Base-by-base conservation (phyloP, 2,329 filamentous ascomycete species). In the Colletotrichum caudatum region DNA sequence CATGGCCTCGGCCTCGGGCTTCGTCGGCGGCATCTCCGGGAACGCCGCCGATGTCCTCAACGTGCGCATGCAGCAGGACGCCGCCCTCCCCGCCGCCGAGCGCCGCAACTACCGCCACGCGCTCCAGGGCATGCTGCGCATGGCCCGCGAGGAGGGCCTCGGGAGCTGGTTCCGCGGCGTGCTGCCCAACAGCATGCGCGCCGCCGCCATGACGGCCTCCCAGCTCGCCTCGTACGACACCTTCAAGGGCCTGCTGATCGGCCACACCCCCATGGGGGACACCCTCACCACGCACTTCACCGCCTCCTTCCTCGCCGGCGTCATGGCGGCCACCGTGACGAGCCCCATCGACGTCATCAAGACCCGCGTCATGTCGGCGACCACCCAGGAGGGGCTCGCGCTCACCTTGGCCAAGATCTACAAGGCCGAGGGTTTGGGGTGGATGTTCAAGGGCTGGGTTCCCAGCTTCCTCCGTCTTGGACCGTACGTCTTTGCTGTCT, bases 41-140 rank as follows among this genome's bases (percentile, higher is more conserved):
- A 99, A 98, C 83, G 94, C 95, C 3, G 95, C 95, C 75, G 96
- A 99, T 80, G 94, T 99, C 44, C 87, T 98, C 78, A 99, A 99
- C 82, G 96, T 99, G 61, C 94, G 96, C 75, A 99, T 99, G 96
- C 96, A 99, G 84, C 94, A 97, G 82, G 96, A 92, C 78, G 91
- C 93, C 2, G 90, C 94, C 0, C 89, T 98, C 1, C 93, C 94
- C 0, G 78, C 83, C 0, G 87, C 87, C 6, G 85, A 97, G 78
- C 90, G 94, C 59, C 89, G 95, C 68, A 96, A 97, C 82, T 99
- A 99, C 84, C 92, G 90, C 74, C 89, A 98, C 81, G 96, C 95
- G 3, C 81, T 98, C 59, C 92, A 98, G 79, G 96, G 96, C 37
- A 86, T 98, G 77, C 83, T 93, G 35, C 91, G 94, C 74, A 97